phyloP scores from a whole-genome alignment of 768 basidiomycete genomes.

The Glaciozyma antarctica region DNA sequence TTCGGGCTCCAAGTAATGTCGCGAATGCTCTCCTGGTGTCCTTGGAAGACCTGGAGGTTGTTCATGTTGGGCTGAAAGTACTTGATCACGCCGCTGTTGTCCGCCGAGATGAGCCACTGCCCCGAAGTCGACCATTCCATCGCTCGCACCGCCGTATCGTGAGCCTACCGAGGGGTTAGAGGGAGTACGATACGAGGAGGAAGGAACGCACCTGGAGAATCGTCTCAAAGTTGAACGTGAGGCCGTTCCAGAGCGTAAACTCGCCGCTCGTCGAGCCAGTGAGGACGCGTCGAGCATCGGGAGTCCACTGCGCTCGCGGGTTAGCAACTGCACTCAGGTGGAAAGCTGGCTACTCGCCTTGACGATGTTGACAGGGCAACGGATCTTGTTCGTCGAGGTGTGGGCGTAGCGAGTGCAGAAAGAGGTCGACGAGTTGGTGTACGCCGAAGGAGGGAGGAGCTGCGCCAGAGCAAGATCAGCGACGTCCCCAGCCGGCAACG shows the following conservation, averaged over 20 bases:
- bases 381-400: slow-evolving; percentile 96
- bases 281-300: slow-evolving; percentile 81
- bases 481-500: not conserved
- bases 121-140: slow-evolving; percentile 87
- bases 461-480: slow-evolving; percentile 39
- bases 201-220: slow-evolving; percentile 80
- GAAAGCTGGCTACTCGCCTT: slow-evolving; percentile 49
- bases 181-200: not conserved
- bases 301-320: slow-evolving; percentile 71
- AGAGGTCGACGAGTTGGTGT: slow-evolving; percentile 83
- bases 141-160: slow-evolving; percentile 86
- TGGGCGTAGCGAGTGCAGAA: slow-evolving; percentile 95
- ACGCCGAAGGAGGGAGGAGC: slow-evolving; percentile 90
- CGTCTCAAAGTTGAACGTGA: slow-evolving; percentile 99
- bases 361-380: slow-evolving; percentile 93
- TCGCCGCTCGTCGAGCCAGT: slow-evolving; percentile 96
- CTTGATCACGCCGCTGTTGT: slow-evolving; percentile 90
- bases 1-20: slow-evolving; percentile 86
- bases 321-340: not conserved
- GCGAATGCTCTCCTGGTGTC: slow-evolving; percentile 87
- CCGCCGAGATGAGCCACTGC: slow-evolving; percentile 82
- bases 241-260: slow-evolving; percentile 97
- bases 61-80: slow-evolving; percentile 99
- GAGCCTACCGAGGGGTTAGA: slow-evolving; percentile 47
- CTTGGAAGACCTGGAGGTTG: slow-evolving; percentile 87